Conservation (phyloP, 768 basidiomycete genomes). For the Pluteus cervinus region DNA sequence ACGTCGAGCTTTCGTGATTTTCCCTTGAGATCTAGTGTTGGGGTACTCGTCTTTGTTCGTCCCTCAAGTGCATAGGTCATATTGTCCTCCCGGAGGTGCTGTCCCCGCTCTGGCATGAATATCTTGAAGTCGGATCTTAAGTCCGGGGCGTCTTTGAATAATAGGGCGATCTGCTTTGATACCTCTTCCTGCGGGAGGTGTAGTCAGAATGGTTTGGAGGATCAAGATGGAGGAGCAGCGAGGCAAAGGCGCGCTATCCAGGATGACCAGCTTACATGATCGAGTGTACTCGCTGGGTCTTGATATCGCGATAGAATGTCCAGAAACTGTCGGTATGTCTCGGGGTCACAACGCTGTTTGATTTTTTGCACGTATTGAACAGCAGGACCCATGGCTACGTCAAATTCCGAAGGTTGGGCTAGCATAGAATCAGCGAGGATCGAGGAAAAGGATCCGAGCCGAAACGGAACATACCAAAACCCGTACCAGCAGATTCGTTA, state of each 20-base stretch:
- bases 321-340: constrained; percentile 76
- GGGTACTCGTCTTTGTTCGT: constrained; percentile 29
- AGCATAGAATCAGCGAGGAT: constrained; percentile 1
- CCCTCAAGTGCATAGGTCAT: constrained; percentile 17
- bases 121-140: constrained; percentile 66
- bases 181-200: constrained; percentile 49
- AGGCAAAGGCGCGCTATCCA: too few relatives aligned
- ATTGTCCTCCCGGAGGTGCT: constrained; percentile 42
- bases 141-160: constrained; percentile 76
- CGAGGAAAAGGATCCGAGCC: background rate
- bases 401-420: constrained; percentile 32
- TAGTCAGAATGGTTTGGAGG: constrained; percentile 11
- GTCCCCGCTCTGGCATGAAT: constrained; percentile 64
- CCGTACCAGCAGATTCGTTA: constrained; percentile 8
- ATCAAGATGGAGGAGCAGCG: too few relatives aligned
- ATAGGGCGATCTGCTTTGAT: constrained; percentile 54
- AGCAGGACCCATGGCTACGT: constrained; percentile 62
- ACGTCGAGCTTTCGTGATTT: too few relatives aligned
- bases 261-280: constrained; percentile 38
- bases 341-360: constrained; percentile 88
- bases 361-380: constrained; percentile 97
- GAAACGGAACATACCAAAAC: constrained; percentile 4
- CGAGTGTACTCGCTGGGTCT: constrained; percentile 50
- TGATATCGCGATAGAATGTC: constrained; percentile 68
- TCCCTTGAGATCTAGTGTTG: too few relatives aligned